phyloP scores from a whole-genome alignment of 192 early-diverging fungal genomes.

The Endogone sp. region DNA sequence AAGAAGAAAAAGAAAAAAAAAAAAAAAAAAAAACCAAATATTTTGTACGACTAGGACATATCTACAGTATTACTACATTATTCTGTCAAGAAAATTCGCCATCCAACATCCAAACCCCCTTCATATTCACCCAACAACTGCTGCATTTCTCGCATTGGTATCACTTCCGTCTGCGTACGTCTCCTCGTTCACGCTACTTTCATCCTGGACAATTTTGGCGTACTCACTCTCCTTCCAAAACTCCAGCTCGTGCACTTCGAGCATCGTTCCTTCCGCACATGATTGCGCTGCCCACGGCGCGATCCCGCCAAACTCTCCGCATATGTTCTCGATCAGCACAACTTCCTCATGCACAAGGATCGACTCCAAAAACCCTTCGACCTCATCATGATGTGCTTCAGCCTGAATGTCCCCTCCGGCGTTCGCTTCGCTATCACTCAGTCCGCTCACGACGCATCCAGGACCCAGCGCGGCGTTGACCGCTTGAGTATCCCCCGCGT shows the following conservation, averaged over 20 bases:
- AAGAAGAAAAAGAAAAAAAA: too few species aligned
- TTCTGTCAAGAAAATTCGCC: too few species aligned
- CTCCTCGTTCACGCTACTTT: too few species aligned
- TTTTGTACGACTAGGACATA: too few species aligned
- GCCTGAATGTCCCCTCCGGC: background rate
- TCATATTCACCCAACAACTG: too few species aligned
- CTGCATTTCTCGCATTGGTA: too few species aligned
- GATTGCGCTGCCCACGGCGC: too few species aligned
- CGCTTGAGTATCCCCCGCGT: background rate
- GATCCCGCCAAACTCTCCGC: background rate
- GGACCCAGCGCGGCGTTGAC: background rate
- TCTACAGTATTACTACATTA: too few species aligned
- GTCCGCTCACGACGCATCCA: background rate
- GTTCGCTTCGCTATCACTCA: background rate
- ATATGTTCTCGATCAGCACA: background rate
- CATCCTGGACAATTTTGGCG: background rate
- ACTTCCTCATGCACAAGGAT: background rate
- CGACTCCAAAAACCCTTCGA: background rate
- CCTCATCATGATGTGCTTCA: background rate
- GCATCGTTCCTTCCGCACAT: background rate
- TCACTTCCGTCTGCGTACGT: too few species aligned
- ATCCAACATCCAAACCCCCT: too few species aligned
- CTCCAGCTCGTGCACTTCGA: background rate
- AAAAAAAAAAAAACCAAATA: too few species aligned
- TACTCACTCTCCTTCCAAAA: conserved; percentile 2